Base-by-base conservation (phyloP, 1,284 basidiomycete genomes). In the Leccinum solheimii region DNA sequence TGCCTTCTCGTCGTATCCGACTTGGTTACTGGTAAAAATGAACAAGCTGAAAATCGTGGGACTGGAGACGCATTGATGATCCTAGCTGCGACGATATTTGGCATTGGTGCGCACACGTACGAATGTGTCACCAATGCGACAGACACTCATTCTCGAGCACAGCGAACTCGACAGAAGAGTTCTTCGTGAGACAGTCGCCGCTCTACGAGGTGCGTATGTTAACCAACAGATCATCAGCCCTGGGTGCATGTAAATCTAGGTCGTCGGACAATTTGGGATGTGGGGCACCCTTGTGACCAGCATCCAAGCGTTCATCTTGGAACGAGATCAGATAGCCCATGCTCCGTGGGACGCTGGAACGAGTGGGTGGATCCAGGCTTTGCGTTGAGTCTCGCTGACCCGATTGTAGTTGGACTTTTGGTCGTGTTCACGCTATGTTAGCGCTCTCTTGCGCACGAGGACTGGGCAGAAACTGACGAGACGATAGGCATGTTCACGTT, bases 131-230 rank as follows among this genome's bases (percentile, higher is more conserved):
- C 10, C 34, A 23, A 50, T 10, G 14, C 32, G 27, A 27, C 1
- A 16, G 27, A n/a, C 5, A 62, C 57, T 58, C 40, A 65, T 49
- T 14, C 26, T 53, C 14, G 14, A 50, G 5, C 23, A 27, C 63
- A 92, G 90, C 89, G 6, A 94, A 94, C 65, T 89, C 92, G 9
- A 91, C 91, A 0, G 92, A 94, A 72, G 92, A 95, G 69, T 90
- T 90, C 72, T 86, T 94, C 67, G 92, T 95, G 30, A 84, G 92
- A 60, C 84, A 80, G 57, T 81, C 86, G 6, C 92, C 92, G 2
- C 77, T 95, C 27, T 94, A 94, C 71, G 93, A 94, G 76, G 81
- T 81, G 67, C 54, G 57, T 54, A 36, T 53, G 11, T 30, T 11
- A 19, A 49, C 67, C 32, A 1, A 40, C 34, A 50, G 40, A n/a